Evolutionary conservation across 169 alveolate species (phyloP).

Genomic region (Babesia microti): DNA sequence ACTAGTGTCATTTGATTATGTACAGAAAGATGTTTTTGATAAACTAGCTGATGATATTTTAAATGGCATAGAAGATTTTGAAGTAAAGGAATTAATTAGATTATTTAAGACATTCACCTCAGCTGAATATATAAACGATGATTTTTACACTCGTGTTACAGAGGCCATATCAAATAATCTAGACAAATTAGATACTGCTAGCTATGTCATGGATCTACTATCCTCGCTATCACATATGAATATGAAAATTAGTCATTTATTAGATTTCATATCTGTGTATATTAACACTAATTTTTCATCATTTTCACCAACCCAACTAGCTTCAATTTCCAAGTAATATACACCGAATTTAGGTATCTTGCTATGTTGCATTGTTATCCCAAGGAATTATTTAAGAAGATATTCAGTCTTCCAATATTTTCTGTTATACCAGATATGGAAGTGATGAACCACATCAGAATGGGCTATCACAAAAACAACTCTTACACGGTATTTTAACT

Average conservation of each 20-base stretch:
- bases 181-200: too few species aligned
- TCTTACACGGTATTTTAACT: conserved; percentile 12
- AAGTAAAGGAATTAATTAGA: conserved; percentile 12
- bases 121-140: too few species aligned
- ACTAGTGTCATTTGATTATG: conserved; percentile 7
- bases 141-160: too few species aligned
- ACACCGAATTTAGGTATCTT: conserved; percentile 3
- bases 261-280: conserved; percentile 4
- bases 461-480: conserved; percentile 8
- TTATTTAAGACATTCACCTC: too few species aligned
- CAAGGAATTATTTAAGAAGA: conserved; percentile 8
- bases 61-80: conserved; percentile 13
- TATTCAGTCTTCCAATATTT: conserved; percentile 12
- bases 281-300: conserved; percentile 1
- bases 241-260: conserved; percentile 8
- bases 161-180: too few species aligned
- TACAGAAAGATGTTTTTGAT: conserved; percentile 13
- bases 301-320: conserved; percentile 3
- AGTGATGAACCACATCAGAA: conserved; percentile 21
- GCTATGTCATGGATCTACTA: background rate
- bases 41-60: conserved; percentile 8
- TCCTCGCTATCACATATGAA: conserved; percentile 8
- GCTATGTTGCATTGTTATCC: conserved; percentile 16
- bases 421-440: conserved; percentile 15
- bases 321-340: conserved; percentile 6